A percentile compares a stretch with the other conserved stretches of the same genome.
Evolutionary conservation across 192 early-diverging fungal species (phyloP).

Genomic region (Nowakowskiella sp.): DNA sequence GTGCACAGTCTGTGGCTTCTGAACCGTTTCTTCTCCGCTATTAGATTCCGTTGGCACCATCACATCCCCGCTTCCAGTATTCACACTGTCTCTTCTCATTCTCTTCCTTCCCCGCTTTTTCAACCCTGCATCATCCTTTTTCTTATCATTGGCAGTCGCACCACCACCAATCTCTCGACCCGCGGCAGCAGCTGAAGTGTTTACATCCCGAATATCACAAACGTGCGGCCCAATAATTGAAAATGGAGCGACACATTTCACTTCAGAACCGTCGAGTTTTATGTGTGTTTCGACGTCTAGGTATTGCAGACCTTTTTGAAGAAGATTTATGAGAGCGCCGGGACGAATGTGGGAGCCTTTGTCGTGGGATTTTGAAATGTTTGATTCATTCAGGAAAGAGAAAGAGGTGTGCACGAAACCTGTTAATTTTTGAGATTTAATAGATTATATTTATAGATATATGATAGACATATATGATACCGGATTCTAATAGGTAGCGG

Average conservation of each 20-base stretch:
- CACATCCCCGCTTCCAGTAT: no score
- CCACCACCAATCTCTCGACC: not conserved
- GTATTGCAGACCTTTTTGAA: slow-evolving; percentile 90
- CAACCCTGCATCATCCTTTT: not conserved
- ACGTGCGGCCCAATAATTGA: slow-evolving; percentile 56
- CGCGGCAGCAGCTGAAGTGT: no score
- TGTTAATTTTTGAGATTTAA: slow-evolving; percentile 17
- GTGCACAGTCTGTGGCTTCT: not conserved
- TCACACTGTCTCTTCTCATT: no score
- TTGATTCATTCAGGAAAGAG: slow-evolving; percentile 77
- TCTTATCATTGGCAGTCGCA: not conserved
- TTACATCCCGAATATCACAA: slow-evolving; percentile 56
- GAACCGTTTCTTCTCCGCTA: no score
- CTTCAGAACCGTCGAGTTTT: slow-evolving; percentile 73
- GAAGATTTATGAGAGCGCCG: slow-evolving; percentile 71
- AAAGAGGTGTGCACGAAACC: slow-evolving; percentile 82
- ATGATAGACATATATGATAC: slow-evolving; percentile 24
- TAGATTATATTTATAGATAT: not conserved
- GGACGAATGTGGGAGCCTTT: slow-evolving; percentile 54
- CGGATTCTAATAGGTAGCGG: slow-evolving; percentile 81
- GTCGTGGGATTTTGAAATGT: slow-evolving; percentile 48
- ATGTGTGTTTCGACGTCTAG: slow-evolving; percentile 83
- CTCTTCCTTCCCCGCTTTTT: not conserved
- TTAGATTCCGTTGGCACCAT: no score
- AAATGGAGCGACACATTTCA: slow-evolving; percentile 64